Conservation (phyloP, 2,329 filamentous ascomycete genomes). For the Claviceps sp. region DNA sequence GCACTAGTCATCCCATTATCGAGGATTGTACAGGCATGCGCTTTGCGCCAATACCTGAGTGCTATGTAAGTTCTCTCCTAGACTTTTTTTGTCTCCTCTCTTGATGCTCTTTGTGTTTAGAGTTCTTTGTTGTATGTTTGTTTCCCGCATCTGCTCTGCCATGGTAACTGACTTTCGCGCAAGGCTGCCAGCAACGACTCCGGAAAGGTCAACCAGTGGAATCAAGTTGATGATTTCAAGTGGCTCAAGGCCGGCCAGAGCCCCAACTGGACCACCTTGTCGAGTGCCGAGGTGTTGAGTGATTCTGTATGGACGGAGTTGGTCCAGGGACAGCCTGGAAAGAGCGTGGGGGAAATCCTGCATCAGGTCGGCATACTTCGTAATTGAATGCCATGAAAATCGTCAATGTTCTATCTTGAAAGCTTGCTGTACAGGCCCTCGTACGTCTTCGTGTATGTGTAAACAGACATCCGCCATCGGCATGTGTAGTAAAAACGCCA, state of each 20-base stretch:
- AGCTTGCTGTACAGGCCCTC: neutral
- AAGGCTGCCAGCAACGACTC: slow-evolving; percentile 18
- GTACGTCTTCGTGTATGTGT: neutral
- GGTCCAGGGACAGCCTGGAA: slow-evolving; percentile 48
- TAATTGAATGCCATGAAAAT: neutral
- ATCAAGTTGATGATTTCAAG: slow-evolving; percentile 92
- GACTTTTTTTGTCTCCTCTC: no score
- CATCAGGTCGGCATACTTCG: slow-evolving; percentile 30
- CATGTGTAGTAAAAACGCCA: neutral
- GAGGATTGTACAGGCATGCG: slow-evolving; percentile 70
- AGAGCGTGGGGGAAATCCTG: slow-evolving; percentile 53
- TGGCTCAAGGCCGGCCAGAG: slow-evolving; percentile 81
- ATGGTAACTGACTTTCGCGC: slow-evolving; percentile 1
- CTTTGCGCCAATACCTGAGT: slow-evolving; percentile 61
- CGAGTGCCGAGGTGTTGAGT: slow-evolving; percentile 42
- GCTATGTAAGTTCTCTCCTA: slow-evolving; percentile 44
- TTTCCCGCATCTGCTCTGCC: neutral
- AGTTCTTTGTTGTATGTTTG: no score
- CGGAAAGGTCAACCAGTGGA: slow-evolving; percentile 55
- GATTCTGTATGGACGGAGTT: slow-evolving; percentile 56
- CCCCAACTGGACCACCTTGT: slow-evolving; percentile 72
- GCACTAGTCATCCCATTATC: slow-evolving; percentile 77
- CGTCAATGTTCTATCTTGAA: neutral
- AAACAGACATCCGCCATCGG: neutral
- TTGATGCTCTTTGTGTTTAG: no score